Evolutionary conservation across 202 grass and related monocot species (phyloP).

Genomic region (Zizania palustris): DNA sequence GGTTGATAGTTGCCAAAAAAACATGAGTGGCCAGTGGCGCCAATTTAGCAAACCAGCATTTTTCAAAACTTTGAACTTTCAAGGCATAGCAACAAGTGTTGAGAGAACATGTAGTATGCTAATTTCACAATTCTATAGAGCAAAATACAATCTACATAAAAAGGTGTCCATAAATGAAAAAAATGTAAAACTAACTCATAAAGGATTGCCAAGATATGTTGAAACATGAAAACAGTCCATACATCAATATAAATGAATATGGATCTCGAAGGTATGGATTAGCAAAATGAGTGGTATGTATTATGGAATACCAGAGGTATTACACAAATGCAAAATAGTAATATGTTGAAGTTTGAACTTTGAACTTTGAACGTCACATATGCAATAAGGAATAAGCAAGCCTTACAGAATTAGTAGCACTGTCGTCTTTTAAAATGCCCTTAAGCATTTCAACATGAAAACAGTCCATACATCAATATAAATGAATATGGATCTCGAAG

Average conservation of each 20-base stretch:
- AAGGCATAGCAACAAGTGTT: not conserved
- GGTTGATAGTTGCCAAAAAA: not conserved
- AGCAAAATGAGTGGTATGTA: not conserved
- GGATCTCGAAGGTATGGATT: no score
- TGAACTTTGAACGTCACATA: no score
- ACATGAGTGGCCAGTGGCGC: not conserved
- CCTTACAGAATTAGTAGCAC: no score
- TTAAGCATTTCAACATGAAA: no score
- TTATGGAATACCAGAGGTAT: not conserved
- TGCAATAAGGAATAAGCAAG: no score
- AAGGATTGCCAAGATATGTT: not conserved
- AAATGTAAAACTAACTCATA: not conserved
- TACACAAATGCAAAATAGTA: slow-evolving; percentile 20
- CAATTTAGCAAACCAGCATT: not conserved
- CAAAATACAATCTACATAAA: not conserved
- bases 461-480: no score
- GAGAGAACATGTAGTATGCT: not conserved
- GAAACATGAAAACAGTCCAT: no score
- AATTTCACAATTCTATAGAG: slow-evolving; percentile 16
- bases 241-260: no score
- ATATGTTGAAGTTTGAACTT: not conserved
- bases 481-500: no score
- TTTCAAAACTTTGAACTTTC: slow-evolving; percentile 31
- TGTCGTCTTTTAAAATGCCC: no score
- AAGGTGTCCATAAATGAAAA: not conserved